These are phyloP conservation scores for Aspergillus caelatus DNA, from an alignment of 2,329 filamentous ascomycete species.

Conservation along the genomic window DNA sequence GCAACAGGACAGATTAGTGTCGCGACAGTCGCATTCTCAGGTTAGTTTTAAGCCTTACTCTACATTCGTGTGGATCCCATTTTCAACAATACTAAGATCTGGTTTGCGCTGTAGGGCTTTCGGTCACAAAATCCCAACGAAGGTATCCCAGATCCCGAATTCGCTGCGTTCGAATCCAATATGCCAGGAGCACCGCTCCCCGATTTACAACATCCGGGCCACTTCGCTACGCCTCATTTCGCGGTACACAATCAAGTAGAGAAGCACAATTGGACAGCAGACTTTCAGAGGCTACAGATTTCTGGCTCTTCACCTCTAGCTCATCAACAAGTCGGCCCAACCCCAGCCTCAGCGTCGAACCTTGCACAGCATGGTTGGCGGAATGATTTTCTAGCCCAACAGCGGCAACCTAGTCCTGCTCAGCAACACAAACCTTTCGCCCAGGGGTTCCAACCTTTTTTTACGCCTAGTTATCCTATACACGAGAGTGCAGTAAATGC, in stretches of 20 bases:
- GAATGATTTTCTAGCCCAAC: conserved; percentile 59
- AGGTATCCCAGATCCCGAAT: conserved; percentile 65
- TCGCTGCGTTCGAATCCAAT: conserved; percentile 66
- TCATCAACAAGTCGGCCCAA: conserved; percentile 51
- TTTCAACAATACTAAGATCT: conserved; percentile 16
- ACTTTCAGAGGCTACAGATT: conserved; percentile 50
- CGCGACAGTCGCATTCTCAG: conserved; percentile 58
- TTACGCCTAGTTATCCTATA: conserved; percentile 30
- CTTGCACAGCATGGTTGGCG: conserved; percentile 56
- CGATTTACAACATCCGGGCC: conserved; percentile 40
- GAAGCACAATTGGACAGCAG: conserved; percentile 45
- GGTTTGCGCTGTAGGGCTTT: conserved; percentile 56
- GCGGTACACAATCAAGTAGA: conserved; percentile 26
- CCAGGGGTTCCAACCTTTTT: conserved; percentile 33
- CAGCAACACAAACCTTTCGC: conserved; percentile 24
- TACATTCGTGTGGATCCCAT: background rate
- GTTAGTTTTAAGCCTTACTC: conserved; percentile 43
- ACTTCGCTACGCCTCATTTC: conserved; percentile 32
- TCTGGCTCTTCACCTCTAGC: conserved; percentile 45
- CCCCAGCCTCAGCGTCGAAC: conserved; percentile 37
- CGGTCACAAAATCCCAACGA: conserved; percentile 60
- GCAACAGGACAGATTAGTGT: conserved; percentile 70
- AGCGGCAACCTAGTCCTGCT: conserved; percentile 26
- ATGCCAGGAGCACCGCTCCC: conserved; percentile 35
- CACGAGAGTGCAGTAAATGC: conserved; percentile 24